These are phyloP conservation scores for Boletus semigastroideus DNA, from an alignment of 1,284 basidiomycete species.

Conservation along the genomic window DNA sequence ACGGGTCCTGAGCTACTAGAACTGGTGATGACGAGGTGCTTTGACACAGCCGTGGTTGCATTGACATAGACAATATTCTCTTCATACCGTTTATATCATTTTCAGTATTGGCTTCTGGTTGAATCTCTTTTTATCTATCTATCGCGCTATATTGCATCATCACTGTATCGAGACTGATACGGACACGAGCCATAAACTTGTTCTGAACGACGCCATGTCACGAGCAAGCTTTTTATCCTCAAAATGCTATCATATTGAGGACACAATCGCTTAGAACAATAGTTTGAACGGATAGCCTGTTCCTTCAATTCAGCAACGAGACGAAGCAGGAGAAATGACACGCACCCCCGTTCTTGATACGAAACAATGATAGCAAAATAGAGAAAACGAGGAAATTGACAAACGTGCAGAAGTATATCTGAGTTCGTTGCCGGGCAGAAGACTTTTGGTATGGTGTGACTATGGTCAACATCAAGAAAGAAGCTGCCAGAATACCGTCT, in stretches of 20 bases:
- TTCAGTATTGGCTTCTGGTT: slow-evolving; percentile 20
- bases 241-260: neutral
- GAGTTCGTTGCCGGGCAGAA: slow-evolving; percentile 75
- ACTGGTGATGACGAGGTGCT: neutral
- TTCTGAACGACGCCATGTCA: neutral
- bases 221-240: neutral
- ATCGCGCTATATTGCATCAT: slow-evolving; percentile 19
- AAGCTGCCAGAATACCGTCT: slow-evolving; percentile 84
- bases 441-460: slow-evolving; percentile 82
- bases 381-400: slow-evolving; percentile 88
- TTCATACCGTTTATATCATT: slow-evolving; percentile 24
- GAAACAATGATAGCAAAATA: slow-evolving; percentile 86
- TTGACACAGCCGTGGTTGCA: neutral
- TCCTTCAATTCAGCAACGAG: neutral
- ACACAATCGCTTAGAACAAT: slow-evolving; percentile 46
- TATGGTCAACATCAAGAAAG: slow-evolving; percentile 82
- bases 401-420: slow-evolving; percentile 87
- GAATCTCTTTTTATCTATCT: slow-evolving; percentile 32
- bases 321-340: slow-evolving; percentile 4
- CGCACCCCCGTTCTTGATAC: slow-evolving; percentile 86
- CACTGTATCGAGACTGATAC: slow-evolving; percentile 2
- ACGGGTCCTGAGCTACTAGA: slow-evolving; percentile 21
- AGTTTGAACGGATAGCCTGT: slow-evolving; percentile 79
- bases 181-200: neutral
- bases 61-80: slow-evolving; percentile 5